Evolutionary conservation across 2,329 filamentous ascomycete species (phyloP).

Genomic region (Parasarocladium wereldwijsianum): DNA sequence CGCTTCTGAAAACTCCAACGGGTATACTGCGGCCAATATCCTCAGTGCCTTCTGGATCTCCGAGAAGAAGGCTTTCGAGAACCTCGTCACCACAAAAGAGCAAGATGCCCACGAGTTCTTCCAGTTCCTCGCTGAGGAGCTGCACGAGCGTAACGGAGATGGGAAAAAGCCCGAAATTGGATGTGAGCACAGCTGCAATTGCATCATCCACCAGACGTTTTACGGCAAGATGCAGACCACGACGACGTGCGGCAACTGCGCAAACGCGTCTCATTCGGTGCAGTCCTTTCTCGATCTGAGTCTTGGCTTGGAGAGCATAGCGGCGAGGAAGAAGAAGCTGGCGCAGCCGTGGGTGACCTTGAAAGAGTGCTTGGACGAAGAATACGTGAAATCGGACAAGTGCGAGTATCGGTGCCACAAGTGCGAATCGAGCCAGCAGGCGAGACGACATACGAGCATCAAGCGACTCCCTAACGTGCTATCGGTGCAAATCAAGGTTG

Average conservation of each 20-base stretch:
- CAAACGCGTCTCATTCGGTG: constrained; percentile 65
- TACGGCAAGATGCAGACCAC: constrained; percentile 84
- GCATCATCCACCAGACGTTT: constrained; percentile 88
- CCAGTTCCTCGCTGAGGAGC: constrained; percentile 82
- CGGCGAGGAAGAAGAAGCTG: constrained; percentile 46
- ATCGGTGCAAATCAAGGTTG: constrained; percentile 82
- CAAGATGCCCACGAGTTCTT: constrained; percentile 97
- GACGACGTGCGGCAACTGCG: constrained; percentile 80
- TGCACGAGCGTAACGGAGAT: constrained; percentile 71
- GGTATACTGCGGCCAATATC: constrained; percentile 81
- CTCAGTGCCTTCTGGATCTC: constrained; percentile 83
- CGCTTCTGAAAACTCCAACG: constrained; percentile 63
- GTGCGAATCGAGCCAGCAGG: constrained; percentile 64
- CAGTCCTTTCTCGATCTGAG: constrained; percentile 88
- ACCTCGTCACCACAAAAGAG: constrained; percentile 79
- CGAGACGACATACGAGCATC: constrained; percentile 71
- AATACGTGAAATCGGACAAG: constrained; percentile 77
- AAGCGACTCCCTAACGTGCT: constrained; percentile 77
- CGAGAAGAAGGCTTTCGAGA: constrained; percentile 56
- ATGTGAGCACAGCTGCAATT: constrained; percentile 58
- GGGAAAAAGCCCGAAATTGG: constrained; percentile 45
- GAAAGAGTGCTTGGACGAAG: constrained; percentile 64
- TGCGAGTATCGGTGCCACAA: constrained; percentile 79
- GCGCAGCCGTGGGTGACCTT: constrained; percentile 28
- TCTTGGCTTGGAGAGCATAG: constrained; percentile 63